Evolutionary conservation across 2,329 filamentous ascomycete genomes (phyloP), one percentile per base, ranked within the genome.

Genomic region (Venturia carpophila): DNA sequence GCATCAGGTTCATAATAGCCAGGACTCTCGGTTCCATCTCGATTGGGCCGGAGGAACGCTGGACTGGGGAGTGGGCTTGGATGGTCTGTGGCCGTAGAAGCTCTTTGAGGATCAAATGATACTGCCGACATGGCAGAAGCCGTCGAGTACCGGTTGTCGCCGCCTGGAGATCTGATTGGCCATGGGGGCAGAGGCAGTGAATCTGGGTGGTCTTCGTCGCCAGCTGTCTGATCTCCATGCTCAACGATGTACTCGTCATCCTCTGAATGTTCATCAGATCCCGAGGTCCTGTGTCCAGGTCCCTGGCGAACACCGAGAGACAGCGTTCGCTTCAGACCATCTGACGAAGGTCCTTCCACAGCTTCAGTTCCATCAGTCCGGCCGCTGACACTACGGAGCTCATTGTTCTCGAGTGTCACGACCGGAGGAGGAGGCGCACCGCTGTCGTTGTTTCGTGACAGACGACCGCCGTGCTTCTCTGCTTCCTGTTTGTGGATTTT

Each of bases 401-500:
- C 52, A 11, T 58, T 58, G 52, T 58, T 58, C 30, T 58, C 52
- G 30, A 58, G 52, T 13, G 52, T n/a, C 52, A 58, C 27, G 19
- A 62, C 9, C 39, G 60, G 60, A 62, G 39, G 60, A 62, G 6
- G 15, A 62, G 43, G 39, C 24, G 21, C 60, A 17, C 34, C 21
- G 15, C 60, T 30, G 17, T 42, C 60, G 60, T 42, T 21, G 37
- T 42, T 27, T 5, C 60, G 60, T 10, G 37, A 43, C 1, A 27
- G 15, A 27, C 39, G 60, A 30, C 43, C 27, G 3, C 39, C 43
- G 17, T 42, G 60, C n/a, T 62, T 62, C 39, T 47, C 21, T 10
- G 24, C 27, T 42, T 58, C 52, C 19, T 58, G 52, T 3, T 58
- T 27, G 62, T 63, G 62, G 21, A 85, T 79, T 62, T 82, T 81